A percentile compares a stretch with the other conserved stretches of the same genome.
These are phyloP conservation scores for Wickerhamomyces canadensis DNA, from an alignment of 805 yeast genomes.

Conservation along the genomic window DNA sequence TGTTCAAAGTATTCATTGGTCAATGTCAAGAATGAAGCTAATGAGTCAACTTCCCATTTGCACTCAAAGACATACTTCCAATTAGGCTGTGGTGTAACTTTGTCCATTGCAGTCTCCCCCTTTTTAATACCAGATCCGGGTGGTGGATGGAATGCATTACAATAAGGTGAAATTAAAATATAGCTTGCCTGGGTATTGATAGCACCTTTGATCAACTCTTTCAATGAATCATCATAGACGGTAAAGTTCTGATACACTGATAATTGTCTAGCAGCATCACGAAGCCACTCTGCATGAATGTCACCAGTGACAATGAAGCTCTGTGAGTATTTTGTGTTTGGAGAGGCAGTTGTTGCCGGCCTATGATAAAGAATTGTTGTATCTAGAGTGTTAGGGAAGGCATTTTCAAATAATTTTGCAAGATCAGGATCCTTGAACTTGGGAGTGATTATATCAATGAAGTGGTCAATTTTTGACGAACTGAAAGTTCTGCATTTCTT, in stretches of 20 bases:
- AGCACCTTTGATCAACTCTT: slow-evolving; percentile 64
- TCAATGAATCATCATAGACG: slow-evolving; percentile 42
- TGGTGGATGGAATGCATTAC: slow-evolving; percentile 93
- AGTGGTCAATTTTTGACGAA: slow-evolving; percentile 39
- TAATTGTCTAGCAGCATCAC: slow-evolving; percentile 83
- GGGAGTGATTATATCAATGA: slow-evolving; percentile 33
- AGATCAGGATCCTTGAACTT: slow-evolving; percentile 54
- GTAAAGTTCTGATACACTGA: slow-evolving; percentile 66
- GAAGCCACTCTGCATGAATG: slow-evolving; percentile 88
- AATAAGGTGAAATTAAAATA: slow-evolving; percentile 62
- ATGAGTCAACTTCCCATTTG: slow-evolving; percentile 81
- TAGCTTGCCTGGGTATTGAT: slow-evolving; percentile 72
- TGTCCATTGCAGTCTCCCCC: slow-evolving; percentile 51
- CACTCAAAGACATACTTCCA: slow-evolving; percentile 79
- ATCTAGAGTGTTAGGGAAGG: slow-evolving; percentile 83
- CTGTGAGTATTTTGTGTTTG: slow-evolving; percentile 34
- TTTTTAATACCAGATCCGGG: slow-evolving; percentile 34
- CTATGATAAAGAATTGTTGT: slow-evolving; percentile 77
- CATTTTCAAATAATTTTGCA: slow-evolving; percentile 70
- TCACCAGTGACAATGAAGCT: slow-evolving; percentile 88
- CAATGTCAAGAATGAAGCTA: slow-evolving; percentile 75
- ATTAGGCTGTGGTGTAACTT: slow-evolving; percentile 64
- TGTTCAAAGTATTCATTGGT: slow-evolving; percentile 62
- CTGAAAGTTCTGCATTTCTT: slow-evolving; percentile 66
- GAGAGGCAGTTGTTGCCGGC: slow-evolving; percentile 6